phyloP scores from a whole-genome alignment of 2,329 filamentous ascomycete species.

The Hypoxylon sp. region DNA sequence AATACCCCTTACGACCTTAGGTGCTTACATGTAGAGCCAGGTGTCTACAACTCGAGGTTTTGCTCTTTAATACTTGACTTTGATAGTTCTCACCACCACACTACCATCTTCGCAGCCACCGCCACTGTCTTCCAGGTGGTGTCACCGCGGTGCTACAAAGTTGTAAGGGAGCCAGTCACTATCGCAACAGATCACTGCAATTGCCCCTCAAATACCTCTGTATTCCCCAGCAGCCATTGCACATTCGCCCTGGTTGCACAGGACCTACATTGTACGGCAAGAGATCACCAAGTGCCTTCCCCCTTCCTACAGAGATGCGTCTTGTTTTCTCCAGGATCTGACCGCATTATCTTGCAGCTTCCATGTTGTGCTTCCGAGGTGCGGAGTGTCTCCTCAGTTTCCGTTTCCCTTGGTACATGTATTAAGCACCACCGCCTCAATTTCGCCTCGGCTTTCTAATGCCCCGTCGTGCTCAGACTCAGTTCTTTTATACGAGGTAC shows the following conservation, averaged over 20 bases:
- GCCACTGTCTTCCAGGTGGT: not conserved
- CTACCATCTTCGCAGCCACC: slow-evolving; percentile 1
- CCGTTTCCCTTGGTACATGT: slow-evolving; percentile 17
- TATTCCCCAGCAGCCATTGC: slow-evolving; percentile 1
- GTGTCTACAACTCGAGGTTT: slow-evolving; percentile 8
- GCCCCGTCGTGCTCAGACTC: slow-evolving; percentile 26
- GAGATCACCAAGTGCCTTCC: slow-evolving; percentile 26
- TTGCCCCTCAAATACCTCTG: not conserved
- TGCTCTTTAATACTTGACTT: slow-evolving; percentile 11
- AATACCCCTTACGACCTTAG: slow-evolving; percentile 1
- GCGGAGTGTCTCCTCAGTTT: slow-evolving; percentile 17
- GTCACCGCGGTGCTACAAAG: not conserved
- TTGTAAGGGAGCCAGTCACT: slow-evolving; percentile 4
- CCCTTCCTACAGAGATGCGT: slow-evolving; percentile 14
- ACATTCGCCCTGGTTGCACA: slow-evolving; percentile 15
- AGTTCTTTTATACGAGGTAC: slow-evolving; percentile 10
- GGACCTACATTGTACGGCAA: slow-evolving; percentile 17
- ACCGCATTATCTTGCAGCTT: slow-evolving; percentile 35
- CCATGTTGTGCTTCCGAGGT: slow-evolving; percentile 25
- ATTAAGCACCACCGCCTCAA: slow-evolving; percentile 12
- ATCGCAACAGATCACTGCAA: slow-evolving; percentile 8
- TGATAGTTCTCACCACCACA: slow-evolving; percentile 14
- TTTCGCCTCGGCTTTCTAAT: slow-evolving; percentile 9
- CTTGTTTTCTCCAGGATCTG: slow-evolving; percentile 35
- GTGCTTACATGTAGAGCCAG: not conserved